These are phyloP conservation scores for Monotropa hypopitys DNA, from an alignment of 179 eudicot genomes.

Conservation along the genomic window DNA sequence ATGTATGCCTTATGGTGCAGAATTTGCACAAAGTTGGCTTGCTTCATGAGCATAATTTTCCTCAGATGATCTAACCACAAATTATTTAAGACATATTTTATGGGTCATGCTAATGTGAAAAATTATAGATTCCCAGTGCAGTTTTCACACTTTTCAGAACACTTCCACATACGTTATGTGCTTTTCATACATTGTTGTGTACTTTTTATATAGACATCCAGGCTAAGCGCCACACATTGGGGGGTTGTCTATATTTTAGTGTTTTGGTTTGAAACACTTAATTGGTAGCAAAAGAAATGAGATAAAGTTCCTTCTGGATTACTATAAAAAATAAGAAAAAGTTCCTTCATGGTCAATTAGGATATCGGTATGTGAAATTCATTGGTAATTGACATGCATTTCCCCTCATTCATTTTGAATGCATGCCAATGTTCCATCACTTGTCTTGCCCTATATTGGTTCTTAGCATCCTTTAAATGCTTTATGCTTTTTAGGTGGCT, in stretches of 20 bases:
- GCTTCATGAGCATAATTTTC: neutral
- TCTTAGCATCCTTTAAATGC: neutral
- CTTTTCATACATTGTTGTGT: no score
- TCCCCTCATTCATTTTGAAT: neutral
- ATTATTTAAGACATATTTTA: neutral
- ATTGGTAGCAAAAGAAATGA: neutral
- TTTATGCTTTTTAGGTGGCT: constrained; percentile 52
- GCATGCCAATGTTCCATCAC: neutral
- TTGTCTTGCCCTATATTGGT: neutral
- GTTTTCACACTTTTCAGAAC: no score
- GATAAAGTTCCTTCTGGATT: neutral
- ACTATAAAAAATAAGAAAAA: neutral
- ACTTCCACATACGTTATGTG: no score
- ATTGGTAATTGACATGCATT: neutral
- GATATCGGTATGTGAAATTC: neutral
- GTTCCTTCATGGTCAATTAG: neutral
- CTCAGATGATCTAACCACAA: neutral
- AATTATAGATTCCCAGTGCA: no score
- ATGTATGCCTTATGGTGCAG: neutral
- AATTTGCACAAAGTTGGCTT: neutral
- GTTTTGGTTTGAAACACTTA: neutral
- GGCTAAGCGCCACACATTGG: no score
- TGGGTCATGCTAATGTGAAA: no score
- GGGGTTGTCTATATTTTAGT: no score
- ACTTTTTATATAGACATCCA: no score